Evolutionary conservation across 2,329 filamentous ascomycete genomes (phyloP), one percentile per base, ranked within the genome.

Genomic region (Epichloe sibirici): DNA sequence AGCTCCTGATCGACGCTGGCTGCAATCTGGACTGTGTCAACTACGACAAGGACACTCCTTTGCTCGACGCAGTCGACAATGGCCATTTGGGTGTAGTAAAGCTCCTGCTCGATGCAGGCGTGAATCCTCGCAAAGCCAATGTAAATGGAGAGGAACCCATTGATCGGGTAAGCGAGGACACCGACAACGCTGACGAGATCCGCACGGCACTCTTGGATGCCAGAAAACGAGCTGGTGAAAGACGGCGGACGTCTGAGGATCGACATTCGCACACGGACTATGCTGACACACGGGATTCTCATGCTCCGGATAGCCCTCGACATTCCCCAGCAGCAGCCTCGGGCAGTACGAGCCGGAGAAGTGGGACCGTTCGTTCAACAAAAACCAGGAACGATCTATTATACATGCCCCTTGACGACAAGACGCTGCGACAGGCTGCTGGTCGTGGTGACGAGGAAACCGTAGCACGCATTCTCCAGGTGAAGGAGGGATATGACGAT

Each of bases 61-160:
- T 98, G 38, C 85, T 98, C 51, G 93, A 98, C 71, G 93, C 93
- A 5, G 90, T 97, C 31, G 93, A 97, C 60, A 98, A 98, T 62
- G 88, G 88, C 1, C 90, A 98, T 64, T 66, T 95, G 7, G 87
- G 86, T 17, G 91, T 97, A 4, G 87, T 98, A 43, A 88, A 83
- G 62, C 74, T 95, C 9, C 73, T 98, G 37, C 74, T 98, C 2
- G 81, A 86, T 52, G 85, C 90, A 53, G 91, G 90, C 11, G 91
- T 95, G 12, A 94, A 98, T 63, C 93, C 93, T 48, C 83, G 90
- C 48, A 87, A 90, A 59, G 84, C 90, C 46, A 96, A 97, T 64
- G 83, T 88, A n/a, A 86, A 90, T 61, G 93, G 93, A 5, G 86
- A 95, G 63, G 89, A 95, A 62, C 91, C 93, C 0, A 79, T 95